Evolutionary conservation across 495 filamentous ascomycete species (phyloP), one percentile per base, ranked within the genome.

Genomic region (Talaromyces liani): DNA sequence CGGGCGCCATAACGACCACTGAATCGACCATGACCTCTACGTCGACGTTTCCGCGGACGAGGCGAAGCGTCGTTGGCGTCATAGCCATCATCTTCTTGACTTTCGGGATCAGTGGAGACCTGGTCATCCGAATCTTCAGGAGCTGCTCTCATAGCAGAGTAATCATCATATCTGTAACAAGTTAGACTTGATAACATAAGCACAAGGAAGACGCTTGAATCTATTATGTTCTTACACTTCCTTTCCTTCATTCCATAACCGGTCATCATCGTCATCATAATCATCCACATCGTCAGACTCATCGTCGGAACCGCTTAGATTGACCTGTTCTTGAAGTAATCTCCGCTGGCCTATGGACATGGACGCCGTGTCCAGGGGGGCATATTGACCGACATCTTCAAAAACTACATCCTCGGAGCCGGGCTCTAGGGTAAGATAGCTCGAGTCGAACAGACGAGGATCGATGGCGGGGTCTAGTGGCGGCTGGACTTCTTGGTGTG

Each of bases 1-100:
- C 79, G 72, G 9, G 77, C 77, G 56, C 79, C 77, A 54, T 66
- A 77, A 29, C 78, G 76, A 36, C 77, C 73, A 20, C 75, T 77
- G 39, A 80, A 79, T 8, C 67, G 72, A 1, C 77, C 77, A 36
- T 73, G 73, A 24, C 77, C 68, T 62, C 71, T 67, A 24, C 79
- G 73, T 7, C 71, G 75, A 7, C 69, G 69, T 29, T 71, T 65
- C 24, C 73, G 69, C 47, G 65, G 67, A 51, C 59, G 62, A 54
- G 66, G 69, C 55, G 68, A 64, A 58, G 71, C 63, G n/a, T 73
- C 74, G 64, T 75, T 71, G 4, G 69, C 71, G 20, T 68, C 73
- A 14, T 63, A 14, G 16, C 72, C 63, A 25, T 75, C 76, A 65
- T 75, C 70, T 6, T 69, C 73, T 29, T 69, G 72, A 16, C 64